Conservation (phyloP, 192 early-diverging fungal genomes). For the Backusella liffmaniae region DNA sequence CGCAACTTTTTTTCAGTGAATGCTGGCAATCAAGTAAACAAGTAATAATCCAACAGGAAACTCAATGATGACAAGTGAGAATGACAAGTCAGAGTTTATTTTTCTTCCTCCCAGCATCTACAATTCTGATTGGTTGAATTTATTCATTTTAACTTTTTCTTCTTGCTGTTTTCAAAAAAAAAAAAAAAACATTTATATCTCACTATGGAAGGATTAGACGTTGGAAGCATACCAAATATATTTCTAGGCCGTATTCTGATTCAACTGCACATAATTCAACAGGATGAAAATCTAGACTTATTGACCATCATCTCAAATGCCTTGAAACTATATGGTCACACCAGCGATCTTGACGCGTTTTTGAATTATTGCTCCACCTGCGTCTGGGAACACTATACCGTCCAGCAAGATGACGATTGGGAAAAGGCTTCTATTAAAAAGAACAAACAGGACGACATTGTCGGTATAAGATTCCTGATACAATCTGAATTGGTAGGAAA, state of each 20-base stretch:
- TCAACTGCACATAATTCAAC: background rate
- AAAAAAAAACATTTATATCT: background rate
- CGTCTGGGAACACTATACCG: background rate
- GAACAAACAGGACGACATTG: background rate
- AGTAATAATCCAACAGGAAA: too few species aligned
- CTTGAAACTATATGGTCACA: background rate
- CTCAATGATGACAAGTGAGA: too few species aligned
- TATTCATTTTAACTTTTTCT: too few species aligned
- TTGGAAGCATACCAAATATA: background rate
- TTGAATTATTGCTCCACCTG: background rate
- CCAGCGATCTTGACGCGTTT: conserved; percentile 12
- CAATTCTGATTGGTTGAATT: too few species aligned
- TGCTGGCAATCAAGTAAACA: too few species aligned
- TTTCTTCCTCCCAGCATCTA: too few species aligned
- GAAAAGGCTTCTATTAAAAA: background rate
- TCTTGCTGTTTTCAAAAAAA: background rate
- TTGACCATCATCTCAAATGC: background rate
- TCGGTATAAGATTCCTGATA: conserved; percentile 7
- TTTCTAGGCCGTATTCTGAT: conserved; percentile 6
- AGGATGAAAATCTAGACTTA: background rate
- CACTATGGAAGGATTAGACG: conserved; percentile 4
- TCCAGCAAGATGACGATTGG: conserved; percentile 6
- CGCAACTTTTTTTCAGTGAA: too few species aligned
- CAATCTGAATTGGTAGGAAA: conserved; percentile 6
- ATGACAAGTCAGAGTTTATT: too few species aligned